Percentiles rank a stretch among this genome's conserved stretches.
Conservation (phyloP, 1,139 yeast genomes). For the Saccharomyces uvarum region DNA sequence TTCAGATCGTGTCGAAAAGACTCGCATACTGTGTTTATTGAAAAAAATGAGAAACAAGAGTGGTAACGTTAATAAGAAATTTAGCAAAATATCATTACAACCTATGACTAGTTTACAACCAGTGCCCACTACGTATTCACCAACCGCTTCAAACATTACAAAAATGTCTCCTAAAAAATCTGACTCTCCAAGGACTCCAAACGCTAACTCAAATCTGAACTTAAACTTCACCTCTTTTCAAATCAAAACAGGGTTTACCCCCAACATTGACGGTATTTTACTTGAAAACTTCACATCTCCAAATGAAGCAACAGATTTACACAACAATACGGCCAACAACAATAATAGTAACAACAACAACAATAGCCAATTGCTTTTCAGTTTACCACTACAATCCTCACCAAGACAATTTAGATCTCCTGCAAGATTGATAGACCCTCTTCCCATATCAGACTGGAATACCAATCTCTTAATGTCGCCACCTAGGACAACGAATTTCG, state of each 20-base stretch:
- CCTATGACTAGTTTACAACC: neutral
- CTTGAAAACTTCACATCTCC: slow-evolving; percentile 10
- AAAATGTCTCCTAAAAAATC: neutral
- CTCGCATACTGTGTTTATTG: slow-evolving; percentile 18
- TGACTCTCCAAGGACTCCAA: neutral
- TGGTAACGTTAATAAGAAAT: slow-evolving; percentile 3
- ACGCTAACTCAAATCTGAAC: neutral
- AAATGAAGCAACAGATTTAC: neutral
- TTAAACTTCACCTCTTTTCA: slow-evolving; percentile 9
- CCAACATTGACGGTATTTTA: slow-evolving; percentile 26
- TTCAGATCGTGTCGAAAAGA: slow-evolving; percentile 7
- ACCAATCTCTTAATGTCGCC: neutral
- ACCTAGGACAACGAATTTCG: neutral
- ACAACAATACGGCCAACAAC: neutral
- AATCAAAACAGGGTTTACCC: slow-evolving; percentile 30
- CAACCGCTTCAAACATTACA: neutral
- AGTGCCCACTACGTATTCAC: slow-evolving; percentile 1
- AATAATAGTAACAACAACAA: neutral
- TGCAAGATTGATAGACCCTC: neutral
- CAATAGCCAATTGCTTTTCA: neutral
- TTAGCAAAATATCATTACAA: neutral
- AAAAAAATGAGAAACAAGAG: slow-evolving; percentile 21
- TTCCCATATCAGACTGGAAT: neutral
- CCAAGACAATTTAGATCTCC: neutral
- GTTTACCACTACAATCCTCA: neutral